Percentiles rank a stretch among this genome's conserved stretches.
phyloP scores from a whole-genome alignment of 2,329 filamentous ascomycete species.

The Coleophoma crateriformis region DNA sequence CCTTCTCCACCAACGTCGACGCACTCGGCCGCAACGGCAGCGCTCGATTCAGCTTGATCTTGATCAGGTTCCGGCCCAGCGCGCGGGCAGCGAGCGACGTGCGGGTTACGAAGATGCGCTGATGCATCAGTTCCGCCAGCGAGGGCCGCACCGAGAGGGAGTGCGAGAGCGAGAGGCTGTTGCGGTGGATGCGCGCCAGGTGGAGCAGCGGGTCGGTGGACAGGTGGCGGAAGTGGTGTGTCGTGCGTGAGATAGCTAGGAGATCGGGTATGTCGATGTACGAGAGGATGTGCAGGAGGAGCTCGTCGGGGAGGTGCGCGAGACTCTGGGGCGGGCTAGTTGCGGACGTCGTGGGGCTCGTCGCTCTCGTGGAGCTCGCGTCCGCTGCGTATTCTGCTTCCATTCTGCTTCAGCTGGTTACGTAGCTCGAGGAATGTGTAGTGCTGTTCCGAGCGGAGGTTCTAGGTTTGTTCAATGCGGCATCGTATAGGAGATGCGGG shows the following conservation, averaged over 20 bases:
- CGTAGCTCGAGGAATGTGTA: too few species aligned
- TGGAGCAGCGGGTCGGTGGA: constrained; percentile 63
- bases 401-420: too few species aligned
- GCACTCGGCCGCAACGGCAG: constrained; percentile 55
- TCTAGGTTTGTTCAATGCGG: background rate
- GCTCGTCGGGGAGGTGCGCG: constrained; percentile 25
- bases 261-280: constrained; percentile 39
- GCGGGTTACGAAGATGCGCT: constrained; percentile 61
- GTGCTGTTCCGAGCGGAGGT: too few species aligned
- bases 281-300: constrained; percentile 36
- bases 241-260: constrained; percentile 31
- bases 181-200: constrained; percentile 51
- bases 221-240: constrained; percentile 53
- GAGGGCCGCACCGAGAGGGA: constrained; percentile 55
- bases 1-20: constrained; percentile 54
- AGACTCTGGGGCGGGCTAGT: background rate
- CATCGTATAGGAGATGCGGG: background rate
- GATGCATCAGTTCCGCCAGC: constrained; percentile 54
- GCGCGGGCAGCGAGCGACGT: constrained; percentile 60
- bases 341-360: background rate
- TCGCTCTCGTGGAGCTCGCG: background rate
- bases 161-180: constrained; percentile 46
- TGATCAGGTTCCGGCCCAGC: constrained; percentile 57
- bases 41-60: constrained; percentile 57
- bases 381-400: too few species aligned